Percentiles rank a stretch among this genome's conserved stretches.
Conservation (phyloP, 495 filamentous ascomycete species). For the Tetracladium setigerum region DNA sequence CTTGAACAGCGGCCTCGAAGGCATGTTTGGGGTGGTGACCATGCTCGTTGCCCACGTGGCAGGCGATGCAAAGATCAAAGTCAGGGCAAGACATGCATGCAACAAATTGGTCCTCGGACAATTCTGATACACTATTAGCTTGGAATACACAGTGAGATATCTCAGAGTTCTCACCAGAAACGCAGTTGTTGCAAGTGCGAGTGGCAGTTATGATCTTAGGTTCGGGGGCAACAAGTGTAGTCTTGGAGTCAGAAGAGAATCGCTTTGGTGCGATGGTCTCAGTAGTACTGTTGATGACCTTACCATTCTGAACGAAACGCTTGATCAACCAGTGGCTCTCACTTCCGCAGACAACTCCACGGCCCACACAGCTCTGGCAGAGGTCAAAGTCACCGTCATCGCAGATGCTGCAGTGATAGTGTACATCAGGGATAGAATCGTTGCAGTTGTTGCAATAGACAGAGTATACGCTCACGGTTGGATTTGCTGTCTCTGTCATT, state of each 20-base stretch:
- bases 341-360: conserved; percentile 66
- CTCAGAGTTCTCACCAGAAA: conserved; percentile 49
- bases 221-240: conserved; percentile 13
- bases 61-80: conserved; percentile 83
- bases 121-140: conserved; percentile 30
- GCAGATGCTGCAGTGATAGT: conserved; percentile 93
- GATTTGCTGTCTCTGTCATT: background rate
- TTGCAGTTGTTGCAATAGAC: conserved; percentile 95
- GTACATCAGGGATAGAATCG: conserved; percentile 62
- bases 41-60: conserved; percentile 68
- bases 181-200: conserved; percentile 90
- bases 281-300: conserved; percentile 76
- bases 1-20: conserved; percentile 58
- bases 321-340: conserved; percentile 91
- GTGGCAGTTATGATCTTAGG: conserved; percentile 30
- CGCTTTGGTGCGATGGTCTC: conserved; percentile 64
- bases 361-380: conserved; percentile 69
- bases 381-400: conserved; percentile 93
- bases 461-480: conserved; percentile 32
- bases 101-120: conserved; percentile 70
- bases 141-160: no score
- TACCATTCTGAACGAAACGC: conserved; percentile 68
- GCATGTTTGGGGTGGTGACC: conserved; percentile 89
- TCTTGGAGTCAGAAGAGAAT: conserved; percentile 12
- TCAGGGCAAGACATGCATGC: conserved; percentile 82